phyloP scores from a whole-genome alignment of 345 rosid genomes.

The Melaleuca quinquenervia region DNA sequence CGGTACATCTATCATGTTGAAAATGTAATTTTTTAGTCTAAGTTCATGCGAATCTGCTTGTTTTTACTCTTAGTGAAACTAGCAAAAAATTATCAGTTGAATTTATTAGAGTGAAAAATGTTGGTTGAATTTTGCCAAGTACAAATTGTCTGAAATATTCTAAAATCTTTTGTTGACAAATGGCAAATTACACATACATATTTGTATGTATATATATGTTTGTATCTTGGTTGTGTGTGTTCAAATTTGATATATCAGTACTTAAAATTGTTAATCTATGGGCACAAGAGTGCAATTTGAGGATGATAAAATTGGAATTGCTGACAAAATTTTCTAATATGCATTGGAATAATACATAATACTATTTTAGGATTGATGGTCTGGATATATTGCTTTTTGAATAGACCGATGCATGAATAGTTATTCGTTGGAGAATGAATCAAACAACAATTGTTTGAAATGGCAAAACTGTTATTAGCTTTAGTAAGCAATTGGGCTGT shows the following conservation, averaged over 20 bases:
- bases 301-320: not conserved
- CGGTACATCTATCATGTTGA: not conserved
- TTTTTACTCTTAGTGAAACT: too few species aligned
- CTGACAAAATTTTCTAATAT: not conserved
- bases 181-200: not conserved
- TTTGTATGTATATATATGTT: not conserved
- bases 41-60: not conserved
- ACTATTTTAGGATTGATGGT: not conserved
- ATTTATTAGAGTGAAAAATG: too few species aligned
- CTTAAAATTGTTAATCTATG: not conserved
- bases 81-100: too few species aligned
- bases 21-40: not conserved
- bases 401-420: not conserved
- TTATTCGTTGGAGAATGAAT: not conserved
- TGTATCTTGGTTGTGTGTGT: not conserved
- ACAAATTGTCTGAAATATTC: not conserved
- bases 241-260: fast-evolving
- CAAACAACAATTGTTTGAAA: not conserved
- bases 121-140: not conserved
- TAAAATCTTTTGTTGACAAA: not conserved
- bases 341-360: not conserved
- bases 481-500: not conserved
- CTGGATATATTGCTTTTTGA: not conserved
- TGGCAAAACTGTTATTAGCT: not conserved
- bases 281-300: not conserved